Base-by-base conservation (phyloP, 495 filamentous ascomycete genomes). In the Penicillium tannophilum region DNA sequence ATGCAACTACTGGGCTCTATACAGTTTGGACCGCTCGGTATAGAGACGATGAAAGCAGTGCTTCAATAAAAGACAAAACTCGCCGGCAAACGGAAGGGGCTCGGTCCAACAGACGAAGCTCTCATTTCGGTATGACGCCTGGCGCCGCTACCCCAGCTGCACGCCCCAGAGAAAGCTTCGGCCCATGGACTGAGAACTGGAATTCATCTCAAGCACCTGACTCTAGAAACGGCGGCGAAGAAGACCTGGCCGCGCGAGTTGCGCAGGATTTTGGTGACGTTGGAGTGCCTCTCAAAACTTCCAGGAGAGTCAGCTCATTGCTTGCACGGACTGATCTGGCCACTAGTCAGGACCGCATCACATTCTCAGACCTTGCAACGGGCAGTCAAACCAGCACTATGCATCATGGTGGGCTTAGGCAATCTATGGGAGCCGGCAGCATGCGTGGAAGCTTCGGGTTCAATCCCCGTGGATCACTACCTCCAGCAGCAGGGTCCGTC, bases 291-390 rank as follows among this genome's bases (percentile, higher is more conserved):
- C 78, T 84, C 20, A 86, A 90, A 70, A 86, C 91, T 43, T 94
- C 91, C 12, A 82, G 94, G 31, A 83, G 94, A 30, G 91, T 98
- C 20, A 98, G 94, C 71, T 97, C 94, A 36, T 78, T 98, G 58
- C 82, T 98, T 52, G 90, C 94, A n/a, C 82, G 93, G 62, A 88
- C 92, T 20, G 93, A 98, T 67, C 76, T 97, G 12, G 93, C 91
- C 0, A 87, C 78, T 24, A 85, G 84, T 20, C 89, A 91, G 48
- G 90, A 93, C 55, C 82, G 89, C 52, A 78, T 87, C 4, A 82
- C 85, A 19, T 94, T 93, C 65, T 81, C 84, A 12, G 91, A 93
- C 52, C 84, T 89, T 44, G 78, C 78, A 55, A 77, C 80, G 33
- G 81, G 74, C 57, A 82, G 63, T 59, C 80, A 75, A 71, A 82